Percentiles rank a stretch among this genome's conserved stretches.
Conservation (phyloP, 345 rosid species). For the Viola odorata region DNA sequence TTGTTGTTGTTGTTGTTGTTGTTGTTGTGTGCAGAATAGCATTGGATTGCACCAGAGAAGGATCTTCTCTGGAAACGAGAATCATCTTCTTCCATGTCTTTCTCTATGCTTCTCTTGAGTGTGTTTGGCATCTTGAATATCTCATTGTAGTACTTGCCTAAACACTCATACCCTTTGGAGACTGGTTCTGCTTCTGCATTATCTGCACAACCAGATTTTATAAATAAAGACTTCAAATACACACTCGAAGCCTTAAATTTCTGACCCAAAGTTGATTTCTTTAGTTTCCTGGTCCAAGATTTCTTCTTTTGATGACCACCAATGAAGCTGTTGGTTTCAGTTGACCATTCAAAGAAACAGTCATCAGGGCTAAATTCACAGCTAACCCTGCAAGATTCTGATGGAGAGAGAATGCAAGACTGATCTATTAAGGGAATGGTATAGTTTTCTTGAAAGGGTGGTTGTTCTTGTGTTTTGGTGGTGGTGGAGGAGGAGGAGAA, state of each 20-base stretch:
- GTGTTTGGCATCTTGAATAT: conserved; percentile 17
- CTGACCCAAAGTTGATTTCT: conserved; percentile 44
- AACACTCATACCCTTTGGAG: conserved; percentile 16
- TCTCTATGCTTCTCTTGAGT: conserved; percentile 33
- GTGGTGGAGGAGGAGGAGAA: conserved; percentile 14
- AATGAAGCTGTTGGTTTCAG: conserved; percentile 41
- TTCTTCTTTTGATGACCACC: conserved; percentile 26
- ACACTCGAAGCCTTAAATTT: conserved; percentile 71
- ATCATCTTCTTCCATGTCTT: conserved; percentile 27
- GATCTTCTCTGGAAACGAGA: conserved; percentile 57
- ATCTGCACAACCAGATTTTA: conserved; percentile 44
- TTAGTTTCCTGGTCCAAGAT: conserved; percentile 47
- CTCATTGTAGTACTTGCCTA: conserved; percentile 24
- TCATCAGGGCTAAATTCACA: conserved; percentile 53
- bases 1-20: conserved; percentile 14
- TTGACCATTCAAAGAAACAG: conserved; percentile 53
- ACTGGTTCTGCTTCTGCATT: conserved; percentile 21
- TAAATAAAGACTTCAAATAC: conserved; percentile 56
- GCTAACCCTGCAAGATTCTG: conserved; percentile 55
- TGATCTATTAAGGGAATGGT: conserved; percentile 23
- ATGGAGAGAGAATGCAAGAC: conserved; percentile 41
- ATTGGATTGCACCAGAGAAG: conserved; percentile 70
- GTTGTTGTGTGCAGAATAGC: conserved; percentile 29
- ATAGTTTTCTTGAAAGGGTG: conserved; percentile 24
- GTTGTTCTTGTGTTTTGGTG: conserved; percentile 9